phyloP scores from a whole-genome alignment of 2,329 filamentous ascomycete genomes.

The Juglanconis oblonga region DNA sequence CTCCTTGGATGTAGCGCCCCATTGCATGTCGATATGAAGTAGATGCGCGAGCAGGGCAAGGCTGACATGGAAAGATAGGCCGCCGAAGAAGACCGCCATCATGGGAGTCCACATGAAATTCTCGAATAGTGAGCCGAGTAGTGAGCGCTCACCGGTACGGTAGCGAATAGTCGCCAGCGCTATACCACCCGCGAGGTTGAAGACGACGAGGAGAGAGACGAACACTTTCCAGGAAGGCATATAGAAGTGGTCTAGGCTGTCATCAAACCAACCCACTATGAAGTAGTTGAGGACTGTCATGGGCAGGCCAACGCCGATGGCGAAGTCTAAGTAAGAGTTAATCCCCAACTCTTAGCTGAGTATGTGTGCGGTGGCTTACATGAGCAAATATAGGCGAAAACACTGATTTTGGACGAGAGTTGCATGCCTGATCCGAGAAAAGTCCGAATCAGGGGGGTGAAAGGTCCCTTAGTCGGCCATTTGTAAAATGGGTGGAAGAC shows the following conservation, averaged over 20 bases:
- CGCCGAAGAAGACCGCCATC: conserved; percentile 41
- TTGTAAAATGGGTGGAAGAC: conserved; percentile 64
- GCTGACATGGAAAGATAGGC: conserved; percentile 39
- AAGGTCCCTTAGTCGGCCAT: conserved; percentile 61
- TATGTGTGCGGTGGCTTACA: conserved; percentile 13
- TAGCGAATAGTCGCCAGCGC: conserved; percentile 61
- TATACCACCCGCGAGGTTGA: conserved; percentile 58
- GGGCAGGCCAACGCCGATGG: conserved; percentile 65
- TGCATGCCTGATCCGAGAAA: conserved; percentile 62
- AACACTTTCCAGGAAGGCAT: conserved; percentile 63
- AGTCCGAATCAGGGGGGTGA: conserved; percentile 62
- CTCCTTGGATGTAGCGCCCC: conserved; percentile 56
- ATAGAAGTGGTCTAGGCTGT: conserved; percentile 63
- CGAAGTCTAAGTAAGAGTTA: conserved; percentile 58
- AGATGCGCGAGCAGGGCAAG: conserved; percentile 38
- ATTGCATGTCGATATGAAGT: conserved; percentile 40
- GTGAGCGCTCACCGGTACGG: conserved; percentile 51
- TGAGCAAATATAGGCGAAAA: conserved; percentile 64
- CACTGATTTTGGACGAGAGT: conserved; percentile 66
- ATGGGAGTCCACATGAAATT: conserved; percentile 63
- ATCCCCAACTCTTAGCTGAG: conserved; percentile 12
- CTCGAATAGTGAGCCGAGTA: conserved; percentile 45
- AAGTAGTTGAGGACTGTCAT: conserved; percentile 69
- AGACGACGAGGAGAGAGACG: conserved; percentile 61
- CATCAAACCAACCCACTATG: conserved; percentile 68